phyloP scores from a whole-genome alignment of 1,284 basidiomycete genomes.

The Cerrena zonata region DNA sequence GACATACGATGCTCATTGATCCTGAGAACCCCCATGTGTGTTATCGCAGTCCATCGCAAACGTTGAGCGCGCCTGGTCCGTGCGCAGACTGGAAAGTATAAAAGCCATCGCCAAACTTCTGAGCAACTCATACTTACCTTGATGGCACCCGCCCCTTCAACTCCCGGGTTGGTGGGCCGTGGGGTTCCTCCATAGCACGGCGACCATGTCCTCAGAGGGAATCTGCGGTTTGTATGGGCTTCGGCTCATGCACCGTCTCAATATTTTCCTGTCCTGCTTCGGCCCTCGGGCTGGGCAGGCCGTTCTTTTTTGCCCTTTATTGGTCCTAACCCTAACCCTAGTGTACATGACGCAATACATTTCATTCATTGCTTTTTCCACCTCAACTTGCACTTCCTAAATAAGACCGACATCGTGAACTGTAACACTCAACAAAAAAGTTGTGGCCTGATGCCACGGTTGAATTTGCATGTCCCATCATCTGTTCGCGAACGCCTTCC shows the following conservation, averaged over 20 bases:
- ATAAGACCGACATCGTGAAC: neutral
- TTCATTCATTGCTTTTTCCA: neutral
- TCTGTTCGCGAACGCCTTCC: neutral
- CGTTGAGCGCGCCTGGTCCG: conserved; percentile 26
- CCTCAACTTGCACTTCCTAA: neutral
- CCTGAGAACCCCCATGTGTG: too few species aligned
- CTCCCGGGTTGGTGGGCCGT: conserved; percentile 38
- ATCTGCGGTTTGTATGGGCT: conserved; percentile 56
- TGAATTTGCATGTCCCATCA: neutral
- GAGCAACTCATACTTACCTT: conserved; percentile 35
- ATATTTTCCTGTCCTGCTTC: conserved; percentile 64
- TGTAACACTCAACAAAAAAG: too few species aligned
- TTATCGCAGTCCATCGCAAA: conserved; percentile 13
- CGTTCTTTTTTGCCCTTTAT: conserved; percentile 23
- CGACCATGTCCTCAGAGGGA: conserved; percentile 54
- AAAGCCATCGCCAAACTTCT: conserved; percentile 11
- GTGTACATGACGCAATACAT: conserved; percentile 4
- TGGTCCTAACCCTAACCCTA: conserved; percentile 29
- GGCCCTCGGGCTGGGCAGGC: conserved; percentile 40
- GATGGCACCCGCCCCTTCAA: conserved; percentile 35
- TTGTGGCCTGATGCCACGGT: neutral
- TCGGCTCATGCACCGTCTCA: conserved; percentile 62
- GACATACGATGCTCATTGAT: neutral
- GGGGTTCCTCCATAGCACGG: conserved; percentile 59
- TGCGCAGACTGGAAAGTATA: conserved; percentile 23